A percentile compares a stretch with the other conserved stretches of the same genome.
Evolutionary conservation across 75 land plant genomes (phyloP).

Genomic region (Adiantum capillusveneris): DNA sequence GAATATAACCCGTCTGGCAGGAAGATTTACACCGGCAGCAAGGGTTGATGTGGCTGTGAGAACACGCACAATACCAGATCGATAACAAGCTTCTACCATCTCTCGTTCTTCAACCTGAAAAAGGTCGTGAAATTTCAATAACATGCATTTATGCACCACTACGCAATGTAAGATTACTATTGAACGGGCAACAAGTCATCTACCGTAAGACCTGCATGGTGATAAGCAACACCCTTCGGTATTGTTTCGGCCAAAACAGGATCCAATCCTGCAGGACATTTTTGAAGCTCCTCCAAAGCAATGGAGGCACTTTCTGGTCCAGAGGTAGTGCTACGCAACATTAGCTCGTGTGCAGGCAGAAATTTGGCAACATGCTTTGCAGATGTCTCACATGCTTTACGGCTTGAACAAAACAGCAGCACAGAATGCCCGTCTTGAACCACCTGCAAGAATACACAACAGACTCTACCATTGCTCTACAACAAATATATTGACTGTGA

Average conservation of each 20-base stretch:
- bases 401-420: slow-evolving; percentile 88
- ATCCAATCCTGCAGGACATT: slow-evolving; percentile 84
- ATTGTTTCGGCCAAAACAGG: slow-evolving; percentile 78
- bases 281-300: slow-evolving; percentile 75
- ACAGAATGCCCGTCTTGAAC: slow-evolving; percentile 95
- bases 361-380: slow-evolving; percentile 83
- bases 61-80: slow-evolving; percentile 84
- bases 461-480: too few species aligned
- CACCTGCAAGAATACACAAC: slow-evolving; percentile 38
- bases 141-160: neutral
- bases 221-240: slow-evolving; percentile 94
- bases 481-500: too few species aligned
- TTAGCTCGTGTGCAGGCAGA: slow-evolving; percentile 38
- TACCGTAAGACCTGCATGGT: slow-evolving; percentile 99
- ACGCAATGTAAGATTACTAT: neutral
- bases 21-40: slow-evolving; percentile 98
- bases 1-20: slow-evolving; percentile 93
- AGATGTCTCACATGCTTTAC: slow-evolving; percentile 96
- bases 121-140: neutral
- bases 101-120: slow-evolving; percentile 92
- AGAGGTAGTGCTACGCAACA: slow-evolving; percentile 16
- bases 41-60: slow-evolving; percentile 95
- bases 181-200: neutral
- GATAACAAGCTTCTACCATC: slow-evolving; percentile 85
- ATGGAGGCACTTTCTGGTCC: slow-evolving; percentile 42